Evolutionary conservation across 2,329 filamentous ascomycete species (phyloP).

Genomic region (Fulvia fulva): DNA sequence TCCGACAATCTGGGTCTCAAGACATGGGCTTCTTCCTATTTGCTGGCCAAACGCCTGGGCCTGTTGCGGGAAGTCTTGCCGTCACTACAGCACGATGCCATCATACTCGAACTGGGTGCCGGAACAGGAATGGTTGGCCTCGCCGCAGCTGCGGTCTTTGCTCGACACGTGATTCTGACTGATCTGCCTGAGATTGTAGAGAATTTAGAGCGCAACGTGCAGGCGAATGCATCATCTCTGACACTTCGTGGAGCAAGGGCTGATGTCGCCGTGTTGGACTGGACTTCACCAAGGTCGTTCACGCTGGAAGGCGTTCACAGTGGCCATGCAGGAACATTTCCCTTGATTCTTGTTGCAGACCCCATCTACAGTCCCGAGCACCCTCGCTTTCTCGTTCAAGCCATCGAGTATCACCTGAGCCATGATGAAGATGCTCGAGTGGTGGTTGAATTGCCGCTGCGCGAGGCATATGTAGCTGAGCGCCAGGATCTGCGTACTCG

Average conservation of each 20-base stretch:
- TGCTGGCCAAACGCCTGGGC: slow-evolving; percentile 69
- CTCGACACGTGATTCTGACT: slow-evolving; percentile 66
- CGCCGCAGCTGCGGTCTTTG: slow-evolving; percentile 71
- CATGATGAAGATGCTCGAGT: slow-evolving; percentile 57
- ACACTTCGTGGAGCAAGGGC: slow-evolving; percentile 40
- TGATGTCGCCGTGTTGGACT: slow-evolving; percentile 67
- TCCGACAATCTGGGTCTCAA: slow-evolving; percentile 87
- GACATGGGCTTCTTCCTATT: slow-evolving; percentile 89
- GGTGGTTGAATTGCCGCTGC: slow-evolving; percentile 74
- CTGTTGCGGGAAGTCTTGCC: slow-evolving; percentile 28
- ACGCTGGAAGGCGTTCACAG: slow-evolving; percentile 6
- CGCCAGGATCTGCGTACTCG: slow-evolving; percentile 58
- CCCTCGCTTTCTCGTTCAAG: slow-evolving; percentile 66
- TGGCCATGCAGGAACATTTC: slow-evolving; percentile 33
- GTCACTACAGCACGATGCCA: slow-evolving; percentile 8
- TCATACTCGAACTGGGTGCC: slow-evolving; percentile 73
- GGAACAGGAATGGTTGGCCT: slow-evolving; percentile 90
- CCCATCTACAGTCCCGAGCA: slow-evolving; percentile 83
- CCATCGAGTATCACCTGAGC: slow-evolving; percentile 65
- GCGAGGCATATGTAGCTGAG: slow-evolving; percentile 66
- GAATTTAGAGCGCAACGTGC: slow-evolving; percentile 73
- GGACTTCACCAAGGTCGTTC: slow-evolving; percentile 56
- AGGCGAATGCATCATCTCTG: slow-evolving; percentile 58
- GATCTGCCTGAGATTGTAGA: slow-evolving; percentile 80
- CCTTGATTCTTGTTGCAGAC: slow-evolving; percentile 77